Evolutionary conservation across 768 basidiomycete species (phyloP).

Genomic region (Amanita rimosa): DNA sequence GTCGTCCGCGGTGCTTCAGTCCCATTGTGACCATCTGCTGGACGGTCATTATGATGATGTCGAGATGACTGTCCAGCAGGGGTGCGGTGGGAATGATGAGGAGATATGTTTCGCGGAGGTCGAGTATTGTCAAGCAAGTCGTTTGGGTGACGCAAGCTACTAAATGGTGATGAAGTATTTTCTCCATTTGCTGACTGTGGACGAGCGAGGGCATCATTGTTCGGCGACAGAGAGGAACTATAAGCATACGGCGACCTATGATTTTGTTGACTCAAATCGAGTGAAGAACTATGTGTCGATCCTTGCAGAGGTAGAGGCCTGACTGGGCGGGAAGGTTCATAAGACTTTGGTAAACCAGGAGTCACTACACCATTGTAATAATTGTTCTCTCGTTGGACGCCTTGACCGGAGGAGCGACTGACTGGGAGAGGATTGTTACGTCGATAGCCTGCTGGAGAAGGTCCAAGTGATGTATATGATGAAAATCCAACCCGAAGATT

Average conservation of each 20-base stretch:
- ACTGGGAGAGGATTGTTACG: slow-evolving; percentile 21
- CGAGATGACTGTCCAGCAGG: slow-evolving; percentile 9
- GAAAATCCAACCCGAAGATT: slow-evolving; percentile 28
- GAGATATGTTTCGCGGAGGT: slow-evolving; percentile 24
- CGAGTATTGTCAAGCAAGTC: slow-evolving; percentile 9
- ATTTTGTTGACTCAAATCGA: slow-evolving; percentile 20
- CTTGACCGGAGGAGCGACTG: slow-evolving; percentile 12
- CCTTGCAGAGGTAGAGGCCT: slow-evolving; percentile 33
- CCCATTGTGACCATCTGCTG: slow-evolving; percentile 24
- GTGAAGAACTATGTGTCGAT: slow-evolving; percentile 19
- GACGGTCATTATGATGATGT: slow-evolving; percentile 12
- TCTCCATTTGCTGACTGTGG: slow-evolving; percentile 56
- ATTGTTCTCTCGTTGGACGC: not conserved
- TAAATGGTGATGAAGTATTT: slow-evolving; percentile 23
- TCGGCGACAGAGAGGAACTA: slow-evolving; percentile 26
- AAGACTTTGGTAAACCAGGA: slow-evolving; percentile 29
- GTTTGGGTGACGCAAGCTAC: slow-evolving; percentile 3
- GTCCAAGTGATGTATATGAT: slow-evolving; percentile 15
- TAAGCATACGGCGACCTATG: slow-evolving; percentile 13
- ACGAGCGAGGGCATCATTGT: slow-evolving; percentile 47
- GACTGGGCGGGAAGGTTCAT: slow-evolving; percentile 25
- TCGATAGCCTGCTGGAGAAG: slow-evolving; percentile 21
- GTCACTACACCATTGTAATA: slow-evolving; percentile 3
- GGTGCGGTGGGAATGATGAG: slow-evolving; percentile 21
- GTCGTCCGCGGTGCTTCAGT: slow-evolving; percentile 32